These are phyloP conservation scores for Ophiocordyceps camponoti-rufipedis DNA, from an alignment of 2,329 filamentous ascomycete genomes.

Conservation along the genomic window DNA sequence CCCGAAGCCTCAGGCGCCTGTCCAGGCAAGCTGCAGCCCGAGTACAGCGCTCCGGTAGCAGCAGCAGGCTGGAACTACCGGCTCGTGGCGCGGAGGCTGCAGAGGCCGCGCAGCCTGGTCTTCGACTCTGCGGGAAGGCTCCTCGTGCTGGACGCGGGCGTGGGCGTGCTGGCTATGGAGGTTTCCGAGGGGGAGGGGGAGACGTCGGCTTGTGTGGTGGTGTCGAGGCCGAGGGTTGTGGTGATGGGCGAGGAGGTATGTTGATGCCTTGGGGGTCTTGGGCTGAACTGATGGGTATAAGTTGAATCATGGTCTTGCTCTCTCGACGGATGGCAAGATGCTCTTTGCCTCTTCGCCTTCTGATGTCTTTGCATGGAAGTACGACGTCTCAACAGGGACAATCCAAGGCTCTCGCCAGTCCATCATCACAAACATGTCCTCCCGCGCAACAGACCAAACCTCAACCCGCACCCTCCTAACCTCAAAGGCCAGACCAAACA, in stretches of 20 bases:
- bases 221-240: background rate
- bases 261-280: background rate
- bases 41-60: background rate
- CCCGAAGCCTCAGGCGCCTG: background rate
- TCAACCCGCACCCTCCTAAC: background rate
- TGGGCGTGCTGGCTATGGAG: conserved; percentile 21
- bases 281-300: background rate
- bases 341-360: background rate
- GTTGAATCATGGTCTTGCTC: background rate
- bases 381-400: background rate
- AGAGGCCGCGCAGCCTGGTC: conserved; percentile 17
- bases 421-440: background rate
- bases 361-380: background rate
- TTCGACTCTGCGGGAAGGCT: conserved; percentile 27
- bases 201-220: background rate
- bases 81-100: background rate
- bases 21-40: background rate
- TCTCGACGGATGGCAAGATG: background rate
- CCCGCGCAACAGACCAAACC: background rate
- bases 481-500: background rate
- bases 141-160: conserved; percentile 13
- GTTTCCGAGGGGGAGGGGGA: conserved; percentile 7
- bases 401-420: background rate
- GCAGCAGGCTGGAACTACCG: background rate
- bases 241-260: background rate